Conservation (phyloP, 192 early-diverging fungal species). For the Gaertneriomyces semiglobifer region DNA sequence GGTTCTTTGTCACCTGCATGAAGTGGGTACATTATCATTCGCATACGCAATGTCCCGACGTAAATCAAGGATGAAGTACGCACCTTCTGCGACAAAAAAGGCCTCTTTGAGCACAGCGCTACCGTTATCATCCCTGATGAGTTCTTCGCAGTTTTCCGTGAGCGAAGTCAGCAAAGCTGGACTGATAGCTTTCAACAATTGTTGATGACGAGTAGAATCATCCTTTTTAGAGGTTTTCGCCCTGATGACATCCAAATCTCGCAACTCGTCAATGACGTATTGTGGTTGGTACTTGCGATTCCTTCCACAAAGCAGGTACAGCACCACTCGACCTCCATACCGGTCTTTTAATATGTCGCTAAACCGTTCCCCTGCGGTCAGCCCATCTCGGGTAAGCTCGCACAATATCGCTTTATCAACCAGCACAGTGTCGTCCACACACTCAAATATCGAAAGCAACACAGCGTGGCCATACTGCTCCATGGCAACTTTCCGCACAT, state of each 20-base stretch:
- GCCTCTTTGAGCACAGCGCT: constrained; percentile 61
- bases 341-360: constrained; percentile 65
- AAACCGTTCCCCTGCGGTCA: constrained; percentile 38
- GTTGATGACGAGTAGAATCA: constrained; percentile 54
- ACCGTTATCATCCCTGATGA: constrained; percentile 64
- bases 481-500: constrained; percentile 69
- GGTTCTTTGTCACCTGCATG: constrained; percentile 27
- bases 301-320: constrained; percentile 80
- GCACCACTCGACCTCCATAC: constrained; percentile 72
- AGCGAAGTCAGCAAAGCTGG: constrained; percentile 59
- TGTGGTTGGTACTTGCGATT: constrained; percentile 67
- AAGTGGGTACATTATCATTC: background rate
- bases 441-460: constrained; percentile 77
- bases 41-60: background rate
- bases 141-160: constrained; percentile 45
- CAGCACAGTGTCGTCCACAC: constrained; percentile 90
- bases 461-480: constrained; percentile 91
- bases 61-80: background rate
- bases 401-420: constrained; percentile 70
- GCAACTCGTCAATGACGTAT: constrained; percentile 67
- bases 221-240: constrained; percentile 80
- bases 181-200: constrained; percentile 66
- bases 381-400: constrained; percentile 36
- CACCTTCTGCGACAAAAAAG: constrained; percentile 30
- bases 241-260: constrained; percentile 64